phyloP scores from a whole-genome alignment of 2,329 filamentous ascomycete species.

The Paracamarosporium sp. region DNA sequence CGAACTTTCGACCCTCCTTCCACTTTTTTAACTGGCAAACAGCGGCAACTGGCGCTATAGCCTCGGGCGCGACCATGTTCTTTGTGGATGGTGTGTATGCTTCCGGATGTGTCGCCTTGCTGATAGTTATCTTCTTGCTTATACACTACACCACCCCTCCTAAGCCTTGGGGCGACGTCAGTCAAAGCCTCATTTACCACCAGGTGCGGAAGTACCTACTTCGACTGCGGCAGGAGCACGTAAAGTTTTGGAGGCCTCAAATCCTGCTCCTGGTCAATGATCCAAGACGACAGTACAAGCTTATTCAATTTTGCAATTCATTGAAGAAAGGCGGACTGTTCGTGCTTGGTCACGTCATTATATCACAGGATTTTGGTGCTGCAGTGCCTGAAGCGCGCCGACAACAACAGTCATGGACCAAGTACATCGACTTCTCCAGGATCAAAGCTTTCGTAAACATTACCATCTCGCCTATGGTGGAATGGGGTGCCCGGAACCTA shows the following conservation, averaged over 20 bases:
- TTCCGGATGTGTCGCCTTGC: constrained; percentile 73
- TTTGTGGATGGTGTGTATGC: constrained; percentile 87
- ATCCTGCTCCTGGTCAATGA: constrained; percentile 86
- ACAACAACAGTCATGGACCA: constrained; percentile 83
- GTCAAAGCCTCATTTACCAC: constrained; percentile 85
- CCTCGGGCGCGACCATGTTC: constrained; percentile 84
- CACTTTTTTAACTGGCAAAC: constrained; percentile 84
- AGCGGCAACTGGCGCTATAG: constrained; percentile 74
- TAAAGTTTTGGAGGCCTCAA: constrained; percentile 92
- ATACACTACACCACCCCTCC: constrained; percentile 87
- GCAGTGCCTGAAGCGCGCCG: constrained; percentile 81
- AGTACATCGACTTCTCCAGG: constrained; percentile 83
- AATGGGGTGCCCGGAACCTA: constrained; percentile 85
- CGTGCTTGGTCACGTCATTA: constrained; percentile 86
- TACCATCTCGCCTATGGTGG: constrained; percentile 79
- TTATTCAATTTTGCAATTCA: constrained; percentile 91
- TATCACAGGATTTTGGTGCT: constrained; percentile 79
- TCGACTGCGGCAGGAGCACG: constrained; percentile 83
- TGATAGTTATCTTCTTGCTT: constrained; percentile 79
- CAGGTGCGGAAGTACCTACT: constrained; percentile 89
- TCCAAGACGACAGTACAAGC: constrained; percentile 78
- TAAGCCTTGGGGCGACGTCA: constrained; percentile 90
- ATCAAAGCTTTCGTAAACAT: constrained; percentile 92
- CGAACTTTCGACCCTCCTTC: constrained; percentile 88
- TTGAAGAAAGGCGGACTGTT: constrained; percentile 88